Conservation (phyloP, 768 basidiomycete species). For the Tricholoma bakamatsutake region DNA sequence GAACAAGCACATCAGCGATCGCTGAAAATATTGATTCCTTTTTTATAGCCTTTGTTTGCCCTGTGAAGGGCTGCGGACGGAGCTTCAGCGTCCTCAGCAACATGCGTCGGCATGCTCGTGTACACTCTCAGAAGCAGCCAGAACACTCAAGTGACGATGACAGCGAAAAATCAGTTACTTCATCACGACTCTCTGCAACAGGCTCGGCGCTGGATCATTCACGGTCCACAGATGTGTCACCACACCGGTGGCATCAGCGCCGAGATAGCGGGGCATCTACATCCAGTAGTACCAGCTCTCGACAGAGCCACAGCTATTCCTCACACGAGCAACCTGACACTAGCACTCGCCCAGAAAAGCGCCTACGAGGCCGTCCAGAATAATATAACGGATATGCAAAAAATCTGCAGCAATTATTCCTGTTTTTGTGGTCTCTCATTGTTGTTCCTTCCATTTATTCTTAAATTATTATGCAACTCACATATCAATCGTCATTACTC, state of each 20-base stretch:
- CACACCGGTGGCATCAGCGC: conserved; percentile 24
- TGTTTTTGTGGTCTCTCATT: neutral
- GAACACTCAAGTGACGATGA: conserved; percentile 43
- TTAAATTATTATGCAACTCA: conserved; percentile 5
- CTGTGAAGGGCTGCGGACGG: conserved; percentile 69
- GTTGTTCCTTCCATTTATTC: conserved; percentile 7
- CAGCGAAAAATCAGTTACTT: conserved; percentile 26
- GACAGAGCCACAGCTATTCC: conserved; percentile 33
- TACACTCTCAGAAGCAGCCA: conserved; percentile 42
- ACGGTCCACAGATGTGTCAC: conserved; percentile 7
- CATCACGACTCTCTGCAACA: conserved; percentile 1
- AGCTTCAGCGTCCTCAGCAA: conserved; percentile 85
- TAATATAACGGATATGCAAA: neutral
- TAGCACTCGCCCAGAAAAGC: conserved; percentile 26
- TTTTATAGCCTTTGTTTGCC: conserved; percentile 63
- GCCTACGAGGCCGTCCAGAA: conserved; percentile 20
- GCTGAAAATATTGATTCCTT: conserved; percentile 7
- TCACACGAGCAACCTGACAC: conserved; percentile 28
- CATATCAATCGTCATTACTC: neutral
- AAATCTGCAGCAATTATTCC: neutral
- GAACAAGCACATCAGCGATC: conserved; percentile 6
- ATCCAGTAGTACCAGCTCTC: conserved; percentile 36
- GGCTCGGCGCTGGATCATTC: conserved; percentile 1
- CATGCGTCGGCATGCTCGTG: conserved; percentile 81
- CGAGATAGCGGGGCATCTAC: conserved; percentile 35